Evolutionary conservation across 129 eudicot species (phyloP).

Genomic region (Smallanthus sonchifolius): DNA sequence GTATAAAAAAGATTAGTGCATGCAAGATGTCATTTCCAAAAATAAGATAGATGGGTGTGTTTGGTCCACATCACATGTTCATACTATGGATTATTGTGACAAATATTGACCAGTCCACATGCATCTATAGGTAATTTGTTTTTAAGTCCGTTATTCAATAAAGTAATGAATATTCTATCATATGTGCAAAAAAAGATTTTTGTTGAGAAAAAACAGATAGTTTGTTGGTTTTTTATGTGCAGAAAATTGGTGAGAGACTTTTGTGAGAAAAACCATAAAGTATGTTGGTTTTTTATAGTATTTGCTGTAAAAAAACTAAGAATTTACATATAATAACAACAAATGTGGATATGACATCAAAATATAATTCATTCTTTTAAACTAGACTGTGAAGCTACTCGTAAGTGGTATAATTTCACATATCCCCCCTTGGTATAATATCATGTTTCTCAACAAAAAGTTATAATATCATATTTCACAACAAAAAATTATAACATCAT

Average conservation of each 20-base stretch:
- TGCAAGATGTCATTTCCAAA: conserved; percentile 27
- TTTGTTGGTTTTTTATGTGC: no score
- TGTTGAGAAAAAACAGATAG: no score
- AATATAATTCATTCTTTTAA: conserved; percentile 8
- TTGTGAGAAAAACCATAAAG: no score
- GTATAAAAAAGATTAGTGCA: conserved; percentile 18
- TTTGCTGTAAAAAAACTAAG: no score
- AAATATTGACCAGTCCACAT: conserved; percentile 42
- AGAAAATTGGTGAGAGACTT: no score
- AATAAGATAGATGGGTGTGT: conserved; percentile 29
- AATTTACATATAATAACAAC: conserved; percentile 8
- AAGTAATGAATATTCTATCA: conserved; percentile 13
- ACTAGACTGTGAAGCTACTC: conserved; percentile 6
- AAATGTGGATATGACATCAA: conserved; percentile 13
- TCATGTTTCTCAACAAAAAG: background rate
- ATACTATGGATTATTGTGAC: conserved; percentile 33
- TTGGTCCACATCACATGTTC: conserved; percentile 42
- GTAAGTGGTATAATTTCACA: background rate
- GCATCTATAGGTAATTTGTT: conserved; percentile 30
- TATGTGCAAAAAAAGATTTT: no score
- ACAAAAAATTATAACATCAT: no score
- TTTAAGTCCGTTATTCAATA: conserved; percentile 20
- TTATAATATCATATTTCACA: background rate
- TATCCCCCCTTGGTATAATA: no score
- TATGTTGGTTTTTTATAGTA: no score